Percentiles rank a stretch among this genome's conserved stretches.
These are phyloP conservation scores for Amanita pallidorosea DNA, from an alignment of 768 basidiomycete species.

Conservation along the genomic window DNA sequence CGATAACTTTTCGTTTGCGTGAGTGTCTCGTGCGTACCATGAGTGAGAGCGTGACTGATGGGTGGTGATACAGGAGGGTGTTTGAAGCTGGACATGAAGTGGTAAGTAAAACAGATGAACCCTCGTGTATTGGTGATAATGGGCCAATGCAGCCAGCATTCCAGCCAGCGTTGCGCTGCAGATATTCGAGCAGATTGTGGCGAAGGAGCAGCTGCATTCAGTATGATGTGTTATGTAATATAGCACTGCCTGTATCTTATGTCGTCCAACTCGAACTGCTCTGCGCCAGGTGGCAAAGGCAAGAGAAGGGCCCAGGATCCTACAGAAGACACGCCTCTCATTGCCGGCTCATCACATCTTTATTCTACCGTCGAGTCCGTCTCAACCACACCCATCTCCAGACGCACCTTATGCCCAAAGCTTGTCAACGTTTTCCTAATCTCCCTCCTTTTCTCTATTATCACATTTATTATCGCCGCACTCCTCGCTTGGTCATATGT, in stretches of 20 bases:
- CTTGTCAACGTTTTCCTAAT: conserved; percentile 44
- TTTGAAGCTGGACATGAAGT: conserved; percentile 54
- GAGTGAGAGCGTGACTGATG: not conserved
- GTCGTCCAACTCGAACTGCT: not conserved
- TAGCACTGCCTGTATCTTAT: not conserved
- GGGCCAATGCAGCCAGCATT: conserved; percentile 38
- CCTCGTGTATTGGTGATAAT: not conserved
- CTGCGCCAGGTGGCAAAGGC: conserved; percentile 30
- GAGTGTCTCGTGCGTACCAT: conserved; percentile 14
- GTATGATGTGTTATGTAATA: conserved; percentile 13
- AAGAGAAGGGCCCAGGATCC: conserved; percentile 38
- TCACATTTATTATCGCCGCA: conserved; percentile 30
- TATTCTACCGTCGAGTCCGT: conserved; percentile 15
- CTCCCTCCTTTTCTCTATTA: conserved; percentile 39
- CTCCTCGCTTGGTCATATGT: conserved; percentile 61
- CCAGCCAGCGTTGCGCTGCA: conserved; percentile 47
- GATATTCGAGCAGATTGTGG: conserved; percentile 48
- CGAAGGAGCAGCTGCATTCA: conserved; percentile 42
- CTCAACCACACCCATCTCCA: conserved; percentile 14
- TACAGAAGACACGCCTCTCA: conserved; percentile 46
- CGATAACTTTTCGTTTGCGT: conserved; percentile 61
- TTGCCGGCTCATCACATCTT: conserved; percentile 26
- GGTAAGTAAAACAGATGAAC: conserved; percentile 22
- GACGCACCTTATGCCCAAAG: conserved; percentile 23
- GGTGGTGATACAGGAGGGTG: conserved; percentile 29